A percentile compares a stretch with the other conserved stretches of the same genome.
Conservation (phyloP, 257 asterid genomes). For the Fraxinus quadrangulata region DNA sequence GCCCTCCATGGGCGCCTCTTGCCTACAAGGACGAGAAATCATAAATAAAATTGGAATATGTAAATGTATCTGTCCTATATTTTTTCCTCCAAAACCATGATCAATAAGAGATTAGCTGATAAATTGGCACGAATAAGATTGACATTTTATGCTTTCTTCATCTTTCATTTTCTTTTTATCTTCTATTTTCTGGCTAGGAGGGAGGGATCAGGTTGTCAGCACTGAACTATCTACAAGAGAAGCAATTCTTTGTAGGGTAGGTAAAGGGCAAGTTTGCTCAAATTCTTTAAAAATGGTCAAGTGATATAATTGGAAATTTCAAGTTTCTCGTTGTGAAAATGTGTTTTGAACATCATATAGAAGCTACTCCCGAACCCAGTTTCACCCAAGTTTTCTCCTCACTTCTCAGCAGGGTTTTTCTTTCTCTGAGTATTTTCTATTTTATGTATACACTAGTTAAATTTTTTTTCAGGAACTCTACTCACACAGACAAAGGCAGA, state of each 20-base stretch:
- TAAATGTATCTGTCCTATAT: neutral
- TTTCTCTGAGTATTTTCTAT: neutral
- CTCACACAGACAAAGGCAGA: neutral
- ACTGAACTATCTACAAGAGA: neutral
- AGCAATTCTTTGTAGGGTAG: neutral
- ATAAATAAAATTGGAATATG: neutral
- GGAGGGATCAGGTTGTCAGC: neutral
- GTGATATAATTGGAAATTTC: neutral
- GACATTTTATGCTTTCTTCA: neutral
- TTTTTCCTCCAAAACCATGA: neutral
- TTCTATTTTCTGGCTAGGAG: neutral
- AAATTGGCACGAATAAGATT: neutral
- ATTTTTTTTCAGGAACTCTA: neutral
- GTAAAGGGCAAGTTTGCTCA: neutral
- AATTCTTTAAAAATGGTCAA: neutral
- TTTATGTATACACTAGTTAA: neutral
- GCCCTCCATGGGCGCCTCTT: constrained; percentile 99
- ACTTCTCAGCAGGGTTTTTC: neutral
- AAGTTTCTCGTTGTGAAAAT: neutral
- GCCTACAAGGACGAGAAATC: constrained; percentile 43
- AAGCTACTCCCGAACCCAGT: neutral
- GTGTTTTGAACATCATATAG: neutral
- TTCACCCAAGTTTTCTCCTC: neutral
- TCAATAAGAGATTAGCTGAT: neutral
- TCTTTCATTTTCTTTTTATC: neutral